Evolutionary conservation across 371 early-diverging fungal genomes (phyloP), one percentile per base, ranked within the genome.

Genomic region (Gilbertella persicaria): DNA sequence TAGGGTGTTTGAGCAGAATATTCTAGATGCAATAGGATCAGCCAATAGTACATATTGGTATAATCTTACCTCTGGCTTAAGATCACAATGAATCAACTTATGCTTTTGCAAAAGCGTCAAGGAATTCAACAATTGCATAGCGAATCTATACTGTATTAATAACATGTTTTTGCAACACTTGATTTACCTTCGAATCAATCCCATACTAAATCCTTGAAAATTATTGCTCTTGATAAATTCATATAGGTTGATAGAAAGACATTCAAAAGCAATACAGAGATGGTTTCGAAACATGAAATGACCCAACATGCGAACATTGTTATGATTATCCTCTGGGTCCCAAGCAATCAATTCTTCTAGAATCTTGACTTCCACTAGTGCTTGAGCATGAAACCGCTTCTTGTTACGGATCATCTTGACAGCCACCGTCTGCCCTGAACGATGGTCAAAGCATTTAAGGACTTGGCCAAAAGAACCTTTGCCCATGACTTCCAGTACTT

Each of bases 391-490:
- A 67, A 95, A 95, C 19, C 90, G 78, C 64, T 85, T 89, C 76
- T 89, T 89, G 70, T 92, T 93, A 28, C 93, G 80, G 42, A 95
- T 94, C 17, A 96, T 86, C 69, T 96, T 96, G 28, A 95, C 74
- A 10, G 97, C 97, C n/a, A 90, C 86, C 21, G 80, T 69, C 24
- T 73, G 71, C 28, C 92, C 89, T 1, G 79, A 69, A 50, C 83
- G 80, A 69, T 92, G 92, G 63, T 93, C 92, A 47, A 79, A 83
- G 49, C 91, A 91, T 58, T 89, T 88, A 38, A 91, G 71, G 3
- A 96, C 96, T 65, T 95, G 93, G 2, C 97, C 96, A 70, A 95
- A 96, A 3, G 91, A 90, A 3, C 97, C 97, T 63, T 89, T 92
- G 33, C 97, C 97, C 54, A 96, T 72, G 13, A 85, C 55, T 14